Percentiles rank a stretch among this genome's conserved stretches.
Conservation (phyloP, 1,284 basidiomycete genomes). For the Trametes versicolor region DNA sequence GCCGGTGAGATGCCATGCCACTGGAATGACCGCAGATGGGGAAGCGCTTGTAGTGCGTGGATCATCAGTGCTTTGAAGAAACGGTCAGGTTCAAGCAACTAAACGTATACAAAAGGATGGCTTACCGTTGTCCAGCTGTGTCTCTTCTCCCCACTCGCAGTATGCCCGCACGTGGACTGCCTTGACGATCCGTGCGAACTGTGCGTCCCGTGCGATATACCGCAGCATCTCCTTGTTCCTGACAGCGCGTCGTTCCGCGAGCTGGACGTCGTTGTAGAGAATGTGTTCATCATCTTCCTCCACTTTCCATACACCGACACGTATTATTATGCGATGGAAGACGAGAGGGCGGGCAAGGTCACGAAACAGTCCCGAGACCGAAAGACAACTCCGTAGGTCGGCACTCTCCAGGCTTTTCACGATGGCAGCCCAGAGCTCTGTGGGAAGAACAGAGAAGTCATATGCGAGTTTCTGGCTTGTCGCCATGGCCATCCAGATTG, state of each 20-base stretch:
- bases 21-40: neutral
- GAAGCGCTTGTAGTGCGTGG: neutral
- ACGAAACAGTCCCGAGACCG: no score
- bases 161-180: neutral
- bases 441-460: no score
- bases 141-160: neutral
- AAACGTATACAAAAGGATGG: neutral
- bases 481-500: no score
- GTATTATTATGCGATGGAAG: neutral
- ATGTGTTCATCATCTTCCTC: neutral
- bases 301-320: neutral
- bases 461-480: no score
- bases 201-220: neutral
- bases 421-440: no score
- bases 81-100: neutral
- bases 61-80: neutral
- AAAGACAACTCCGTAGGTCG: no score
- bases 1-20: neutral
- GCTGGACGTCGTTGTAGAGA: neutral
- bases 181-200: constrained; percentile 2
- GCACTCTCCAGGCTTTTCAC: no score
- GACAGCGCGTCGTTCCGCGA: neutral
- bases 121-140: neutral
- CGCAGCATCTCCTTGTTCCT: neutral
- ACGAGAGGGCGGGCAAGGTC: no score